These are phyloP conservation scores for Colletotrichum magnum DNA, from an alignment of 2,329 filamentous ascomycete species.

Conservation along the genomic window DNA sequence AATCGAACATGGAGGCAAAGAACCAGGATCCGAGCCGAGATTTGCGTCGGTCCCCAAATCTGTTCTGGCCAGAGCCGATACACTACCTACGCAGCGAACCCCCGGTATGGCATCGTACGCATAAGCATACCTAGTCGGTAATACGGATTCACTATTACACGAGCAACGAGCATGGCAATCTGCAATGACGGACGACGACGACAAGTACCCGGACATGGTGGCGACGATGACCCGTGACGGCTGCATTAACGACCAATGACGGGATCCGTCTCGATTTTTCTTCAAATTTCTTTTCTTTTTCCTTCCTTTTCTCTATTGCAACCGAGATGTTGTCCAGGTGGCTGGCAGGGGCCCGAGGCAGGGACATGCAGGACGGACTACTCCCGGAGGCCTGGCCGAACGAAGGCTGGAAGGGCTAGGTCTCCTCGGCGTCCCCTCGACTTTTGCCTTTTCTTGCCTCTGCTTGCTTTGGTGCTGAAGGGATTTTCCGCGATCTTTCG, in stretches of 20 bases:
- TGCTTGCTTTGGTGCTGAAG: no score
- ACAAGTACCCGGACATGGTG: not conserved
- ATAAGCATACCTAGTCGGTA: not conserved
- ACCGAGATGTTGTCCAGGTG: constrained; percentile 20
- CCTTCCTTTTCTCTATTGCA: constrained; percentile 21
- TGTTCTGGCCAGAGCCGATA: not conserved
- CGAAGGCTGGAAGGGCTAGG: constrained; percentile 5
- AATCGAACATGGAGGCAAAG: not conserved
- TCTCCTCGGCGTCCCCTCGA: not conserved
- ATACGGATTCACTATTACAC: not conserved
- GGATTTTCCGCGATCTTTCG: no score
- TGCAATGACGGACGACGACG: not conserved
- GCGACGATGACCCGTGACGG: not conserved
- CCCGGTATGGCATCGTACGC: not conserved
- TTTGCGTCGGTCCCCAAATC: constrained; percentile 8
- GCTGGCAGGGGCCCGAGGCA: constrained; percentile 15
- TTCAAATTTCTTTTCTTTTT: constrained; percentile 26
- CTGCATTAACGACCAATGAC: constrained; percentile 7
- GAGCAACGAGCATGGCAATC: not conserved
- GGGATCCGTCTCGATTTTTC: constrained; percentile 13
- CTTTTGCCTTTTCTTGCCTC: no score
- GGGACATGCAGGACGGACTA: not conserved
- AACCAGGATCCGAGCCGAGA: constrained; percentile 6
- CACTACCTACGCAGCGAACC: constrained; percentile 6
- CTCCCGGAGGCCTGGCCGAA: not conserved